Evolutionary conservation across 2,329 filamentous ascomycete genomes (phyloP).

Genomic region (Diaporthe citri): DNA sequence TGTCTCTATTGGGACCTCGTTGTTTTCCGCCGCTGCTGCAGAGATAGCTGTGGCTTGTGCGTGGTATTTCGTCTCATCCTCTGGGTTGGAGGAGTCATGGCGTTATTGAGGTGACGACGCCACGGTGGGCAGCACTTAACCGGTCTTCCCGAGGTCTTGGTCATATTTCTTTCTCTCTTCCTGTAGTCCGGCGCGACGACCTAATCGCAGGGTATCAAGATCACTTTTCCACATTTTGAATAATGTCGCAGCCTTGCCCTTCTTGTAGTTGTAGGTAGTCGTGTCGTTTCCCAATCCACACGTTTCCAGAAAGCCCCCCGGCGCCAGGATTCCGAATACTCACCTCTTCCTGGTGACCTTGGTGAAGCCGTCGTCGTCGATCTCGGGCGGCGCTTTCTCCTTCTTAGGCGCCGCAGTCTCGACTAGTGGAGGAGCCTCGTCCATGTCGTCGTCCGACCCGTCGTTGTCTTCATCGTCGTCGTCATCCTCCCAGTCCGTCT

Average conservation of each 20-base stretch:
- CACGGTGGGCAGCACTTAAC: constrained; percentile 5
- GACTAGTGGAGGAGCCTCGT: constrained; percentile 74
- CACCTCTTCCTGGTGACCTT: constrained; percentile 79
- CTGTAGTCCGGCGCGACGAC: constrained; percentile 12
- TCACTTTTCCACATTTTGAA: constrained; percentile 14
- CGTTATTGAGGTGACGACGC: constrained; percentile 27
- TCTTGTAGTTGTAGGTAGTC: not conserved
- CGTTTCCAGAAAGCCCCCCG: not conserved
- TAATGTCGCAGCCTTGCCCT: not conserved
- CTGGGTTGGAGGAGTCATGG: constrained; percentile 19
- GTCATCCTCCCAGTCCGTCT: constrained; percentile 72
- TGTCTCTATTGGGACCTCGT: not conserved
- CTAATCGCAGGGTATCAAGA: constrained; percentile 32
- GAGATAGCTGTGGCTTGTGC: not conserved
- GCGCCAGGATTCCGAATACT: constrained; percentile 45
- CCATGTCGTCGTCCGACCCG: constrained; percentile 73
- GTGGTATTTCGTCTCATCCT: not conserved
- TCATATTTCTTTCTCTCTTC: constrained; percentile 10
- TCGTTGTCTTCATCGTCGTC: constrained; percentile 63
- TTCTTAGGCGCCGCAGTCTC: constrained; percentile 56
- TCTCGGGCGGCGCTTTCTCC: constrained; percentile 76
- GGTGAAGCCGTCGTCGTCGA: constrained; percentile 87
- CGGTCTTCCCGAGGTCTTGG: not conserved
- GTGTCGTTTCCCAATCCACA: not conserved
- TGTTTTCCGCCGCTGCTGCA: not conserved